phyloP scores from a whole-genome alignment of 2,329 filamentous ascomycete genomes.

The Xylariaceae sp. region DNA sequence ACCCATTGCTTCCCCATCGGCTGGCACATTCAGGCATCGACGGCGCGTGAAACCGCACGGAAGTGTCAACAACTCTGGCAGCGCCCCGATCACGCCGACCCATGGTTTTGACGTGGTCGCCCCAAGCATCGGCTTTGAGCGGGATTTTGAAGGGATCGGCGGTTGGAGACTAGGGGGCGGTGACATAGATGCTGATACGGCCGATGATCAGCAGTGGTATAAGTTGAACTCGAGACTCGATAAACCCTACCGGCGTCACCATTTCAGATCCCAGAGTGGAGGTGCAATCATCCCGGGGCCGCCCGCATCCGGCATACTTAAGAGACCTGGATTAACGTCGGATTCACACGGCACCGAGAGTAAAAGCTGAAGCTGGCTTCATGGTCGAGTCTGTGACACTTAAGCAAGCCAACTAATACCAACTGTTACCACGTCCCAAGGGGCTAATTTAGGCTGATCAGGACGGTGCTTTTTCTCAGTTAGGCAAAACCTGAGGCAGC shows the following conservation, averaged over 20 bases:
- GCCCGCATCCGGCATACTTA: constrained; percentile 18
- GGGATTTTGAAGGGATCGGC: constrained; percentile 56
- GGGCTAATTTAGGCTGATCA: constrained; percentile 31
- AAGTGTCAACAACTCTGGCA: constrained; percentile 19
- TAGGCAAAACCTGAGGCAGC: constrained; percentile 15
- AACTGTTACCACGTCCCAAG: constrained; percentile 21
- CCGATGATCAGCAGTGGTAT: constrained; percentile 38
- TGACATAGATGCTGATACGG: constrained; percentile 23
- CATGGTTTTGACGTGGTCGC: constrained; percentile 29
- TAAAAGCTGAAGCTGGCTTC: constrained; percentile 29
- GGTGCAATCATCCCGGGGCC: constrained; percentile 22
- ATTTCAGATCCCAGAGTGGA: constrained; percentile 30
- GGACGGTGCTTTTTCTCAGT: constrained; percentile 37
- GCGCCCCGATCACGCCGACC: constrained; percentile 24
- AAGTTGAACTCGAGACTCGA: constrained; percentile 32
- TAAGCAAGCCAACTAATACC: constrained; percentile 45
- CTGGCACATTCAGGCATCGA: constrained; percentile 9
- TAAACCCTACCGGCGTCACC: constrained; percentile 28
- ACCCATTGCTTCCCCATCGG: constrained; percentile 20
- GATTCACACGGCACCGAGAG: constrained; percentile 30
- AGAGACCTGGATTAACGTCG: constrained; percentile 18
- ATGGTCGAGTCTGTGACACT: constrained; percentile 44
- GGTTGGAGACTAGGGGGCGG: constrained; percentile 46
- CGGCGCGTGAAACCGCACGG: constrained; percentile 22
- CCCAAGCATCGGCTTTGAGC: constrained; percentile 45